Evolutionary conservation across 2,329 filamentous ascomycete genomes (phyloP).

Genomic region (Cordyceps cicadae): DNA sequence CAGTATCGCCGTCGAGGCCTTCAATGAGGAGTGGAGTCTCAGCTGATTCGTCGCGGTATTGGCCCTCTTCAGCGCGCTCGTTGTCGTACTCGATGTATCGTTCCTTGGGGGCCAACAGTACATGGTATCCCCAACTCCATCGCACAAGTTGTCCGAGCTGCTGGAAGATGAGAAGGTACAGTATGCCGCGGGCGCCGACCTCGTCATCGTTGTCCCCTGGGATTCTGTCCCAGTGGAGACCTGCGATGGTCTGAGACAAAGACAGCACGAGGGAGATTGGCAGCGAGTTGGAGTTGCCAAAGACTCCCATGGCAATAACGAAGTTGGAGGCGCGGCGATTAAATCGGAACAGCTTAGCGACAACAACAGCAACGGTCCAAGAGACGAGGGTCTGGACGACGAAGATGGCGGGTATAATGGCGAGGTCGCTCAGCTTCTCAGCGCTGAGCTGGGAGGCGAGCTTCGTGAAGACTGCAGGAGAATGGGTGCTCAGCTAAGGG

Average conservation of each 20-base stretch:
- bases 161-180: slow-evolving; percentile 95
- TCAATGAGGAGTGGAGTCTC: slow-evolving; percentile 38
- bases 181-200: slow-evolving; percentile 84
- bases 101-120: slow-evolving; percentile 79
- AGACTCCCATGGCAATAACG: slow-evolving; percentile 92
- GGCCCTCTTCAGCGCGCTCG: slow-evolving; percentile 47
- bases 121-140: slow-evolving; percentile 98
- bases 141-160: slow-evolving; percentile 90
- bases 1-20: slow-evolving; percentile 28
- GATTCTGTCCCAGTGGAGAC: slow-evolving; percentile 87
- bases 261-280: slow-evolving; percentile 95
- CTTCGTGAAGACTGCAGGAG: slow-evolving; percentile 82
- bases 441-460: slow-evolving; percentile 88
- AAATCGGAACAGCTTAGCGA: slow-evolving; percentile 72
- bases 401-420: slow-evolving; percentile 94
- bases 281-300: slow-evolving; percentile 96
- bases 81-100: slow-evolving; percentile 58
- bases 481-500: not conserved
- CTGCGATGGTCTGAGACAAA: slow-evolving; percentile 81
- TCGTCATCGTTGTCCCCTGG: slow-evolving; percentile 87
- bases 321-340: slow-evolving; percentile 85
- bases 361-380: slow-evolving; percentile 62
- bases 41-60: slow-evolving; percentile 46
- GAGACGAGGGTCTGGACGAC: slow-evolving; percentile 79
- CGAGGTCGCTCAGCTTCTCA: slow-evolving; percentile 80